phyloP scores from a whole-genome alignment of 768 basidiomycete species.

The Suillus placidus region DNA sequence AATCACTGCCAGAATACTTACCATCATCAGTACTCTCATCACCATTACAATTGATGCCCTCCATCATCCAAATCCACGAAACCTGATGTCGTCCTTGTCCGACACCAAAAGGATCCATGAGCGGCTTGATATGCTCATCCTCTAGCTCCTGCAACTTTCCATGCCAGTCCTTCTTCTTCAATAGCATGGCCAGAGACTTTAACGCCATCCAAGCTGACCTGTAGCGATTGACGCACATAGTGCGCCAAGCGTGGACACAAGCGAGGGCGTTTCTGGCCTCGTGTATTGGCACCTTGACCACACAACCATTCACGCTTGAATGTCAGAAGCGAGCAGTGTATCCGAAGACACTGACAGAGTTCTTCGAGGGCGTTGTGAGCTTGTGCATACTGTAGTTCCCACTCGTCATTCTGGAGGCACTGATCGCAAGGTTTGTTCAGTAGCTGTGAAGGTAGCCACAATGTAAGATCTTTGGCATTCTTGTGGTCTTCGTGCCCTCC shows the following conservation, averaged over 20 bases:
- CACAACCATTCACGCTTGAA: constrained; percentile 18
- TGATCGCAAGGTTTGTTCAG: background rate
- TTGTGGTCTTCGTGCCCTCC: background rate
- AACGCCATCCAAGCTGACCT: constrained; percentile 13
- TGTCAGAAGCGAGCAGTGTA: constrained; percentile 12
- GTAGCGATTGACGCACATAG: background rate
- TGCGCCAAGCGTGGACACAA: constrained; percentile 11
- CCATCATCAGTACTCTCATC: background rate
- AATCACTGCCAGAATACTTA: background rate
- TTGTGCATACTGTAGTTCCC: constrained; percentile 17
- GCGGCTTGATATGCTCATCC: background rate
- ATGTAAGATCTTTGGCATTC: background rate
- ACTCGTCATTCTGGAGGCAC: background rate
- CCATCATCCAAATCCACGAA: constrained; percentile 13
- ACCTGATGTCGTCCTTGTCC: constrained; percentile 7
- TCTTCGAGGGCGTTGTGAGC: constrained; percentile 15
- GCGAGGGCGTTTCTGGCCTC: constrained; percentile 8
- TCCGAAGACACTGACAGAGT: constrained; percentile 9
- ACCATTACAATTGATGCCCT: background rate
- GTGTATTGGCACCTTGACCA: constrained; percentile 18
- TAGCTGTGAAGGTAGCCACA: background rate
- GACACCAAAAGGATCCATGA: background rate
- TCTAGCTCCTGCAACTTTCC: background rate
- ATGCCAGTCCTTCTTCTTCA: background rate
- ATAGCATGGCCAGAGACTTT: background rate